These are phyloP conservation scores for Colletotrichum filicis DNA, from an alignment of 2,329 filamentous ascomycete genomes.

Conservation along the genomic window DNA sequence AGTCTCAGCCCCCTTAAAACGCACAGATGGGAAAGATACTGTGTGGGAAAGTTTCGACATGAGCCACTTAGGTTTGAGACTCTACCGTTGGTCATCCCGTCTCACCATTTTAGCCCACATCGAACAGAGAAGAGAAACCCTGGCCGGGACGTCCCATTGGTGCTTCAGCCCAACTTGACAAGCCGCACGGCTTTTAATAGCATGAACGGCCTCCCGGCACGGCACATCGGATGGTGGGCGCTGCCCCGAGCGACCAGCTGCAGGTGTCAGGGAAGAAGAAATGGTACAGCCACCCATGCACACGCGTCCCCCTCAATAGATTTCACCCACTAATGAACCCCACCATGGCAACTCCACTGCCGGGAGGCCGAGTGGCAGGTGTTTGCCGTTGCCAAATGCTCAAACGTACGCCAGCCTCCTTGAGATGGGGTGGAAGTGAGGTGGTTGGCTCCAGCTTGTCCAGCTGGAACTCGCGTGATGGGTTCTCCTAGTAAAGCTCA, in stretches of 20 bases:
- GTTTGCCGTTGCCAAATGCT: conserved; percentile 13
- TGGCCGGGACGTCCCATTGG: conserved; percentile 5
- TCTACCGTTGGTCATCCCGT: conserved; percentile 22
- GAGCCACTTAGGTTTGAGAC: conserved; percentile 31
- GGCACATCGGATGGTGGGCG: conserved; percentile 29
- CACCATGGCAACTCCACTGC: conserved; percentile 7
- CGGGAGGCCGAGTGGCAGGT: conserved; percentile 1
- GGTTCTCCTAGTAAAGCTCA: conserved; percentile 18
- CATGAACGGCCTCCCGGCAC: conserved; percentile 30
- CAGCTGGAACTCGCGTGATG: not conserved
- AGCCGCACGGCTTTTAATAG: conserved; percentile 23
- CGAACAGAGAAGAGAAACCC: not conserved
- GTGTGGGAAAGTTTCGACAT: not conserved
- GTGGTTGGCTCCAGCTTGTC: not conserved
- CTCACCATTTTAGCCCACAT: conserved; percentile 26
- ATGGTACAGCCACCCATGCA: conserved; percentile 19
- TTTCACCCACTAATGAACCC: not conserved
- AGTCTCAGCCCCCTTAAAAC: not conserved
- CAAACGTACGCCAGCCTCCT: conserved; percentile 35
- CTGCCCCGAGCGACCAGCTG: not conserved
- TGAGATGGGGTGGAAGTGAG: not conserved
- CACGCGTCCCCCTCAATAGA: conserved; percentile 21
- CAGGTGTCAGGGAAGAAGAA: not conserved
- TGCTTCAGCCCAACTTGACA: not conserved
- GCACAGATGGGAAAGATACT: not conserved